These are phyloP conservation scores for Volvox reticuliferus DNA, from an alignment of 139 green algal species.

Conservation along the genomic window DNA sequence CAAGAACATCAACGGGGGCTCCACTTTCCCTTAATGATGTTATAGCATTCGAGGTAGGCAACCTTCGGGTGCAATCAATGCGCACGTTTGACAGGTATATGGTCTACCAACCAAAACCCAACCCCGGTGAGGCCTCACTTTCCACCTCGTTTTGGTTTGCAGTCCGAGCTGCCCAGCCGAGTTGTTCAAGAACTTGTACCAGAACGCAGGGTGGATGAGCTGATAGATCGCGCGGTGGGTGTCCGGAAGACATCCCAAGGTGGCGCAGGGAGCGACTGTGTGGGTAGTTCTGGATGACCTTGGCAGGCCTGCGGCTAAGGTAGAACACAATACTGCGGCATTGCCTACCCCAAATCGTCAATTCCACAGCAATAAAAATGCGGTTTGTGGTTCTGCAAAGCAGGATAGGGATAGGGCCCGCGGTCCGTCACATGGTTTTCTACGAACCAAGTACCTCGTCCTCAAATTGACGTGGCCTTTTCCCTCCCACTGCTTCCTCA, in stretches of 20 bases:
- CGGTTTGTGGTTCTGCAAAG: too few species aligned
- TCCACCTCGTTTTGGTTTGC: not conserved
- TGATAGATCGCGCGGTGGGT: conserved; percentile 24
- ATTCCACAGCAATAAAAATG: too few species aligned
- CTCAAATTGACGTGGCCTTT: too few species aligned
- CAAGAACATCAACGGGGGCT: not conserved
- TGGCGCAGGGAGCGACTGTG: not conserved
- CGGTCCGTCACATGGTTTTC: too few species aligned
- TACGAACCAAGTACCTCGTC: too few species aligned
- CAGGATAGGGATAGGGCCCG: too few species aligned
- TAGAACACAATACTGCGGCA: too few species aligned
- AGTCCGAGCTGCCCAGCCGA: conserved; percentile 5
- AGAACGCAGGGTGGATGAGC: conserved; percentile 8
- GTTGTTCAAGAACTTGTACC: not conserved
- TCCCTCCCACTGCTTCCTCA: too few species aligned
- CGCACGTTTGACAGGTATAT: not conserved
- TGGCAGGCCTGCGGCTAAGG: too few species aligned
- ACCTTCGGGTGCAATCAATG: not conserved
- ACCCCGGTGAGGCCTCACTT: too few species aligned
- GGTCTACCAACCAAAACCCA: not conserved
- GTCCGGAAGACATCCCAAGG: not conserved
- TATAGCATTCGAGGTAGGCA: conserved; percentile 61
- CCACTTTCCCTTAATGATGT: conserved; percentile 60
- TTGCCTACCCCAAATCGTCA: too few species aligned
- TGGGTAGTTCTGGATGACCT: too few species aligned